A percentile compares a stretch with the other conserved stretches of the same genome.
Conservation (phyloP, 2,329 filamentous ascomycete species). For the Nemania abortiva region DNA sequence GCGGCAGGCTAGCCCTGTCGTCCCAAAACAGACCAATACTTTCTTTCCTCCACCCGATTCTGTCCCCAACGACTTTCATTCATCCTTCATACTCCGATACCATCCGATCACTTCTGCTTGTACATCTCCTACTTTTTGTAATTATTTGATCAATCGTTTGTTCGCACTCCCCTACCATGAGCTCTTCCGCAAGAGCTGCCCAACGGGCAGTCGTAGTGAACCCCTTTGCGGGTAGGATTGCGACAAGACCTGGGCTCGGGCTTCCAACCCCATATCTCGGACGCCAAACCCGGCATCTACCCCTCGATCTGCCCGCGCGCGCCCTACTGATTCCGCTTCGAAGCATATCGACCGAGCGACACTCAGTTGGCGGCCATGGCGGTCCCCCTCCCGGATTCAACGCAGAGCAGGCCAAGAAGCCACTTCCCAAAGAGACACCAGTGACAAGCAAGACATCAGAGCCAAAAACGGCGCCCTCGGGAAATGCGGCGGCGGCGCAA, state of each 20-base stretch:
- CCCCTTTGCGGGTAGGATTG: slow-evolving; percentile 63
- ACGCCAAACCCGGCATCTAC: slow-evolving; percentile 61
- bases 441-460: slow-evolving; percentile 52
- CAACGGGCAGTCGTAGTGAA: slow-evolving; percentile 66
- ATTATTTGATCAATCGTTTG: slow-evolving; percentile 12
- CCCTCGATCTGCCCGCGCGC: slow-evolving; percentile 62
- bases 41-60: slow-evolving; percentile 30
- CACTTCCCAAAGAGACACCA: slow-evolving; percentile 70
- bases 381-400: slow-evolving; percentile 92
- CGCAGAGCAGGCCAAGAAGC: slow-evolving; percentile 88
- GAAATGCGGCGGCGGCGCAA: slow-evolving; percentile 42
- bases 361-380: slow-evolving; percentile 63
- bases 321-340: slow-evolving; percentile 69
- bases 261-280: slow-evolving; percentile 61
- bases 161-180: slow-evolving; percentile 57
- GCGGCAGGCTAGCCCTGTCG: slow-evolving; percentile 4
- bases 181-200: slow-evolving; percentile 67
- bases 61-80: slow-evolving; percentile 12
- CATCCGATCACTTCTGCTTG: slow-evolving; percentile 10
- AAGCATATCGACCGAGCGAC: slow-evolving; percentile 69
- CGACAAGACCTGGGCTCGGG: slow-evolving; percentile 60
- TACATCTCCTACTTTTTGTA: neutral
- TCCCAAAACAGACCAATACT: slow-evolving; percentile 24
- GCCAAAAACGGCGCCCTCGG: slow-evolving; percentile 52
- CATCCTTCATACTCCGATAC: slow-evolving; percentile 12